These are phyloP conservation scores for Ceratocystis destructans DNA, from an alignment of 2,329 filamentous ascomycete genomes.

Conservation along the genomic window DNA sequence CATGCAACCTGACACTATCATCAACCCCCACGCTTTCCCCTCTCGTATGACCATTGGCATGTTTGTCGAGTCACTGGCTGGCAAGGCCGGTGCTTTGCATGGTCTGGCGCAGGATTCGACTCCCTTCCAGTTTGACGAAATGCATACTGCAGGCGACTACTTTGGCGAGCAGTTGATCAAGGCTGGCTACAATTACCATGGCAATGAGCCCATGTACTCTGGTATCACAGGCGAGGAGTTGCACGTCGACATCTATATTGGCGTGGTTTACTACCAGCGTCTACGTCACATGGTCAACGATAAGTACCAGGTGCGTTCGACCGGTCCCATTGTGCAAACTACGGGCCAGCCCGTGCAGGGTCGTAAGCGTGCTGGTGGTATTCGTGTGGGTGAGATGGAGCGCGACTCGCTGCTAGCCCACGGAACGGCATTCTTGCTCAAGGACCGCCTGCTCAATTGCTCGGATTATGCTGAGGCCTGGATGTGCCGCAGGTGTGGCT, in stretches of 20 bases:
- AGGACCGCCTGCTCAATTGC: slow-evolving; percentile 94
- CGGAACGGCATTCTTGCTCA: slow-evolving; percentile 84
- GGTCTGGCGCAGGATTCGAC: slow-evolving; percentile 93
- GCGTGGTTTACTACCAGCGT: slow-evolving; percentile 95
- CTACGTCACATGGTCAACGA: slow-evolving; percentile 99
- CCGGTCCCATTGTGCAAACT: slow-evolving; percentile 75
- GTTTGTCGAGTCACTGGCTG: slow-evolving; percentile 94
- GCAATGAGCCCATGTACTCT: slow-evolving; percentile 97
- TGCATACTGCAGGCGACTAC: slow-evolving; percentile 82
- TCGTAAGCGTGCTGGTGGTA: slow-evolving; percentile 89
- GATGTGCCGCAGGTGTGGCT: slow-evolving; percentile 80
- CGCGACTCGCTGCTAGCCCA: slow-evolving; percentile 89
- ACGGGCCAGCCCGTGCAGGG: slow-evolving; percentile 97
- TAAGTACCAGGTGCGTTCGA: slow-evolving; percentile 96
- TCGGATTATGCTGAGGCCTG: slow-evolving; percentile 83
- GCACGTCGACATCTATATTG: slow-evolving; percentile 87
- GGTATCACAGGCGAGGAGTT: slow-evolving; percentile 93
- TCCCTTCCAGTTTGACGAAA: slow-evolving; percentile 86
- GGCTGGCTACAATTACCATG: slow-evolving; percentile 95
- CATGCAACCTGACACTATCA: slow-evolving; percentile 94
- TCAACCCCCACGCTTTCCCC: slow-evolving; percentile 98
- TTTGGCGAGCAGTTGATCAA: slow-evolving; percentile 92
- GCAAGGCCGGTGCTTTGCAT: slow-evolving; percentile 86
- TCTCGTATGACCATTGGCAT: slow-evolving; percentile 99
- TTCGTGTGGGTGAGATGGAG: slow-evolving; percentile 99